Percentiles rank a stretch among this genome's conserved stretches.
Evolutionary conservation across 2,329 filamentous ascomycete species (phyloP).

Genomic region (Pseudonectria foliicola): DNA sequence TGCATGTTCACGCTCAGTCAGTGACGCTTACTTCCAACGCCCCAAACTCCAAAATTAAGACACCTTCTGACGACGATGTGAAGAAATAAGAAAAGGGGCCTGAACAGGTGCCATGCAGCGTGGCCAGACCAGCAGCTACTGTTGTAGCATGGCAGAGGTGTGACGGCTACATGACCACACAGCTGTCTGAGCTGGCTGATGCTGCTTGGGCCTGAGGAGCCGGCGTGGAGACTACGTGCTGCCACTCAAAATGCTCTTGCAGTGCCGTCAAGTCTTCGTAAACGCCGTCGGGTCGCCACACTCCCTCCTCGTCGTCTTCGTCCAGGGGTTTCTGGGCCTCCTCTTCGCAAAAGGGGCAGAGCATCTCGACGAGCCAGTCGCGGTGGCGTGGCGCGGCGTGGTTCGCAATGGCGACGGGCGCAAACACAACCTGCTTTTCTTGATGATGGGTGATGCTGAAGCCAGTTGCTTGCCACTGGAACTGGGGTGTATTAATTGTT

Average conservation of each 20-base stretch:
- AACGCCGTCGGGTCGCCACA: constrained; percentile 41
- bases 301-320: constrained; percentile 44
- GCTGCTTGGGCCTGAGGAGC: constrained; percentile 28
- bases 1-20: constrained; percentile 1
- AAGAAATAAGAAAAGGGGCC: constrained; percentile 3
- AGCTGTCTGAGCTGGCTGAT: constrained; percentile 31
- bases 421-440: constrained; percentile 47
- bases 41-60: constrained; percentile 17
- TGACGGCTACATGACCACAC: constrained; percentile 36
- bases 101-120: neutral
- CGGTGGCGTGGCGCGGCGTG: constrained; percentile 43
- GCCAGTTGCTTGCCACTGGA: constrained; percentile 46
- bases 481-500: constrained; percentile 22
- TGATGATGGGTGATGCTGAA: constrained; percentile 32
- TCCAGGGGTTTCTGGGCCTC: constrained; percentile 37
- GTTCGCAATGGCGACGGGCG: constrained; percentile 51
- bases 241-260: constrained; percentile 51
- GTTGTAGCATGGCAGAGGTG: neutral
- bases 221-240: constrained; percentile 37
- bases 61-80: neutral
- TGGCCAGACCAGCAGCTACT: no score
- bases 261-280: constrained; percentile 43
- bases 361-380: constrained; percentile 44
- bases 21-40: constrained; percentile 5
- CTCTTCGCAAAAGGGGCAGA: constrained; percentile 52